Evolutionary conservation across 495 filamentous ascomycete species (phyloP), one percentile per base, ranked within the genome.

Genomic region (Penicillium riverlandense): DNA sequence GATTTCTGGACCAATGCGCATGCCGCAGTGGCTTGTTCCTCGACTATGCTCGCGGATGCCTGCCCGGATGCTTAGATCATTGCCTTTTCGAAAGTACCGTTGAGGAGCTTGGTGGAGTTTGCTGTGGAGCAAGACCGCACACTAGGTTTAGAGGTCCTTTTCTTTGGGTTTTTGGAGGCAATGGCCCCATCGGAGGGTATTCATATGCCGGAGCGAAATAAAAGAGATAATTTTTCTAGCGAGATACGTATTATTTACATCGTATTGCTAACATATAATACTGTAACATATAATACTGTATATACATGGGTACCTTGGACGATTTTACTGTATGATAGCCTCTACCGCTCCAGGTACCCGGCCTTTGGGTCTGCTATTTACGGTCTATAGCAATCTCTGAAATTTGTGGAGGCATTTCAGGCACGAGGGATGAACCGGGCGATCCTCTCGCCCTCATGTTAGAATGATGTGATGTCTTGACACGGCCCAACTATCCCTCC

Each of bases 1-100:
- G 52, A 51, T 44, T 16, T 47, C 47, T 15, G 12, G 40, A 37
- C 46, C 49, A 55, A 52, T 52, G 29, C 13, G 11, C 38, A 16
- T 33, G 29, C 30, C 14, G 16, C 16, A 38, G 38, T 11, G 31
- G 9, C 4, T 34, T 22, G 31, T 39, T 39, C 34, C 35, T 30
- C 49, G 28, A 40, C 37, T 42, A 35, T 50, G 15, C 11, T 47
- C 47, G 47, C 53, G 56, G 49, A 47, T 44, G 39, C 5, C 8
- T 31, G 42, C 10, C 49, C 48, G 44, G 47, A 31, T 40, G 33
- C 44, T 41, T 48, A 37, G 44, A 30, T 12, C 42, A n/a, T 40
- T 45, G 16, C 30, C 35, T 36, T 45, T 22, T 22, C 4, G 22
- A 22, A 22, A 6, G 22, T 22, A 22, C 22, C 6, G 0, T 22